Percentiles rank a stretch among this genome's conserved stretches.
Conservation (phyloP, 2,329 filamentous ascomycete species). For the Ophiocordyceps camponoti-leonardi region DNA sequence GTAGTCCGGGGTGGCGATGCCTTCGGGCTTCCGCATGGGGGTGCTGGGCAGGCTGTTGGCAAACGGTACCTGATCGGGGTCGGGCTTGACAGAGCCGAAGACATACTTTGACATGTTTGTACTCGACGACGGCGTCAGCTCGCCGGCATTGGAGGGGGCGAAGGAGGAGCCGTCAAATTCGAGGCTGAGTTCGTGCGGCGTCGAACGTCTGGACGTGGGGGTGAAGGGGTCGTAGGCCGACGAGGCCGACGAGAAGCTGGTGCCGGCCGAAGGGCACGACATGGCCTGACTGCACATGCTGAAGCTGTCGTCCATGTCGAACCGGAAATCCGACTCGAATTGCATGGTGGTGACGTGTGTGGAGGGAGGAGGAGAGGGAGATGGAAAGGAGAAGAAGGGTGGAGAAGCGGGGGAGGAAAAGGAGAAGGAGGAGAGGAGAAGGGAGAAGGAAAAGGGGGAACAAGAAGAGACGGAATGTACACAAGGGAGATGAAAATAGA, state of each 20-base stretch:
- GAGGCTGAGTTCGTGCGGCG: conserved; percentile 19
- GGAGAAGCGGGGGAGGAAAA: neutral
- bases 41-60: conserved; percentile 15
- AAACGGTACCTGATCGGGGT: conserved; percentile 16
- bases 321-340: conserved; percentile 20
- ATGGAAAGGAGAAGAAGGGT: neutral
- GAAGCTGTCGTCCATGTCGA: conserved; percentile 23
- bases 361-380: neutral
- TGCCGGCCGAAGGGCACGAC: conserved; percentile 16
- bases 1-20: conserved; percentile 17
- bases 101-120: conserved; percentile 16
- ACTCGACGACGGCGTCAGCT: conserved; percentile 18
- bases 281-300: conserved; percentile 18
- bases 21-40: conserved; percentile 18
- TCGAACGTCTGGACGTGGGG: conserved; percentile 25
- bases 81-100: conserved; percentile 16
- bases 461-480: neutral
- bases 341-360: conserved; percentile 15
- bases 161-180: conserved; percentile 19
- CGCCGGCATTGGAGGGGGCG: conserved; percentile 9
- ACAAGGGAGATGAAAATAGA: neutral
- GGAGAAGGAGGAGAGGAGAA: neutral
- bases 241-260: conserved; percentile 22
- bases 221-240: conserved; percentile 26
- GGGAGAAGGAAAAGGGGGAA: neutral